These are phyloP conservation scores for Podospora australis DNA, from an alignment of 495 filamentous ascomycete genomes.

Conservation along the genomic window DNA sequence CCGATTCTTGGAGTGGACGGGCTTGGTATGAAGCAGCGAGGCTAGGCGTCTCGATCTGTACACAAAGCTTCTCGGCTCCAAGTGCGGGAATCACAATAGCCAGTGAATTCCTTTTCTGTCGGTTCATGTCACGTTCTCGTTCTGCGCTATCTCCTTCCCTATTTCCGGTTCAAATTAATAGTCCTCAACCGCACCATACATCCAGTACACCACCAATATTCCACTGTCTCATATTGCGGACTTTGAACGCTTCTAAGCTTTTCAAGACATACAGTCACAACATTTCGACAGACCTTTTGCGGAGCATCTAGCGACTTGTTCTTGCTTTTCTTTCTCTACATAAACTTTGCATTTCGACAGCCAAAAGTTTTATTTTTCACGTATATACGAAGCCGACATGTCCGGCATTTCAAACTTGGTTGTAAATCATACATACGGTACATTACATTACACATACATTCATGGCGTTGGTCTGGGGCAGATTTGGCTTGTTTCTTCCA, in stretches of 20 bases:
- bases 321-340: not conserved
- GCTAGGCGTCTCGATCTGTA: slow-evolving; percentile 3
- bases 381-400: not conserved
- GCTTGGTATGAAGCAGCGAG: slow-evolving; percentile 52
- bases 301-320: slow-evolving; percentile 1
- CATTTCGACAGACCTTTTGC: not conserved
- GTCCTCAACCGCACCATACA: too few relatives aligned
- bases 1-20: slow-evolving; percentile 81
- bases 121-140: too few relatives aligned
- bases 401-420: not conserved
- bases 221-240: not conserved
- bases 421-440: not conserved
- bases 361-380: not conserved
- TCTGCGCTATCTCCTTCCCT: too few relatives aligned
- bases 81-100: too few relatives aligned
- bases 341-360: not conserved
- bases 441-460: not conserved
- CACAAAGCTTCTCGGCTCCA: slow-evolving; percentile 1
- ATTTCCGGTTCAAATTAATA: too few relatives aligned
- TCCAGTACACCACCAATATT: not conserved
- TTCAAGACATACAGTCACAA: not conserved
- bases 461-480: not conserved
- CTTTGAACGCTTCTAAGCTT: not conserved
- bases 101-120: too few relatives aligned
- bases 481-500: not conserved